phyloP scores from a whole-genome alignment of 2,329 filamentous ascomycete genomes.

The Elsinoe australis region DNA sequence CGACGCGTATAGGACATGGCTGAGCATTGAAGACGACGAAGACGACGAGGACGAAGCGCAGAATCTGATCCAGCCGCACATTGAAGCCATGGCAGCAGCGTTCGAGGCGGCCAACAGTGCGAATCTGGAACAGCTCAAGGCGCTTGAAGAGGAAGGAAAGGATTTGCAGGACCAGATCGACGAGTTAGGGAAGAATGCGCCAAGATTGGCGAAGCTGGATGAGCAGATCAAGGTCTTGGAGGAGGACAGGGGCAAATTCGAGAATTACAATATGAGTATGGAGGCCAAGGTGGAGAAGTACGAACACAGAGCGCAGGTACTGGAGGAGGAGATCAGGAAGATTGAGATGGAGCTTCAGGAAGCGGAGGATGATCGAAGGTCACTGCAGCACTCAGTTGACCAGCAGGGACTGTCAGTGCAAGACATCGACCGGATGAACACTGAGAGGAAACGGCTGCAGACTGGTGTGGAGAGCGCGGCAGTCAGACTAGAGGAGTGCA shows the following conservation, averaged over 20 bases:
- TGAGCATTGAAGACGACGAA: constrained; percentile 67
- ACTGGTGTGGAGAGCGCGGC: constrained; percentile 73
- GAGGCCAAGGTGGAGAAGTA: constrained; percentile 84
- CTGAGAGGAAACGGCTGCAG: constrained; percentile 87
- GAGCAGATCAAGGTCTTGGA: constrained; percentile 89
- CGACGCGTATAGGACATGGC: constrained; percentile 85
- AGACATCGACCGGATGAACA: constrained; percentile 98
- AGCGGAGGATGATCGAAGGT: constrained; percentile 71
- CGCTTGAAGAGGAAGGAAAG: constrained; percentile 79
- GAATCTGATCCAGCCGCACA: constrained; percentile 69
- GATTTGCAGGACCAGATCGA: constrained; percentile 78
- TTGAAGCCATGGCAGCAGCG: constrained; percentile 76
- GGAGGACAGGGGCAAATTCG: constrained; percentile 90
- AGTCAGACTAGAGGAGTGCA: constrained; percentile 72
- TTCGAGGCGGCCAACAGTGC: constrained; percentile 81
- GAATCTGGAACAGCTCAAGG: constrained; percentile 74
- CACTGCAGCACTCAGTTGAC: constrained; percentile 79
- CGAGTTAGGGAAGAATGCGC: constrained; percentile 77
- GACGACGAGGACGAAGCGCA: constrained; percentile 78
- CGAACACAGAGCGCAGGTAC: constrained; percentile 65
- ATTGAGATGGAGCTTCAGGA: constrained; percentile 65
- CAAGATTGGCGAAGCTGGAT: constrained; percentile 75
- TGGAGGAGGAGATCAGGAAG: constrained; percentile 82
- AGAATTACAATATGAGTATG: constrained; percentile 83
- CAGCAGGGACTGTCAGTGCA: constrained; percentile 91